A percentile compares a stretch with the other conserved stretches of the same genome.
Evolutionary conservation across 192 early-diverging fungal genomes (phyloP).

Genomic region (Coemansia interrupta): DNA sequence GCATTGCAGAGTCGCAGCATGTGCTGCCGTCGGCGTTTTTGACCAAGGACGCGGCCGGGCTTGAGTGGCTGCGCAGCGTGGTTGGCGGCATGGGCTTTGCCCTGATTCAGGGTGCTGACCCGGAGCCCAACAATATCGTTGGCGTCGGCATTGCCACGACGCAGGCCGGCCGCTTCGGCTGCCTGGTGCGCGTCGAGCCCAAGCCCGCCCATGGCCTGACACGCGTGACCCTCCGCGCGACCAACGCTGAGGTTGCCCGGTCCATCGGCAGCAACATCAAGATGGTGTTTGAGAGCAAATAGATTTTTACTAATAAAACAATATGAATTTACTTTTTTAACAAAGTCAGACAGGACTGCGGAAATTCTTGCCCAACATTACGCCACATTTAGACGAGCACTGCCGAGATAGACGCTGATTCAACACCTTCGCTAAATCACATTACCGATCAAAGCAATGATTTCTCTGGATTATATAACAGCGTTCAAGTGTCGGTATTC

Average conservation of each 20-base stretch:
- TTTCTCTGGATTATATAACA: neutral
- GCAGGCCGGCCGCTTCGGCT: slow-evolving; percentile 81
- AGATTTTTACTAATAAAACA: neutral
- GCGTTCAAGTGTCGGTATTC: neutral
- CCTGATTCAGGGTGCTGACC: slow-evolving; percentile 78
- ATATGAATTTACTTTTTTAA: neutral
- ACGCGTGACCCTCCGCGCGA: slow-evolving; percentile 84
- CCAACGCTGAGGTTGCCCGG: slow-evolving; percentile 73
- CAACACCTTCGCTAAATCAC: too few species aligned
- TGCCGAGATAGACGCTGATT: too few species aligned
- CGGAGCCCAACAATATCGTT: slow-evolving; percentile 84
- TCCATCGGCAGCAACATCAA: slow-evolving; percentile 32
- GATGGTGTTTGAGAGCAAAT: slow-evolving; percentile 33
- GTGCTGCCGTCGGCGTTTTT: slow-evolving; percentile 39
- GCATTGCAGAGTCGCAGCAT: slow-evolving; percentile 68
- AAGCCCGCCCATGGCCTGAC: slow-evolving; percentile 83
- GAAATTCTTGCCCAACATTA: too few species aligned
- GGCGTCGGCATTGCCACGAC: slow-evolving; percentile 84
- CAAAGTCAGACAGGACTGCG: too few species aligned
- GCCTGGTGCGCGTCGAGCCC: slow-evolving; percentile 84
- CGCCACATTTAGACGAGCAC: too few species aligned
- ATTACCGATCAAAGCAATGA: too few species aligned
- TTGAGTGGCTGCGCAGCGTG: slow-evolving; percentile 59
- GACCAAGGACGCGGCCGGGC: slow-evolving; percentile 20
- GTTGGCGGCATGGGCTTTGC: slow-evolving; percentile 71